Evolutionary conservation across 2,329 filamentous ascomycete genomes (phyloP).

Genomic region (Penicillium expansum): DNA sequence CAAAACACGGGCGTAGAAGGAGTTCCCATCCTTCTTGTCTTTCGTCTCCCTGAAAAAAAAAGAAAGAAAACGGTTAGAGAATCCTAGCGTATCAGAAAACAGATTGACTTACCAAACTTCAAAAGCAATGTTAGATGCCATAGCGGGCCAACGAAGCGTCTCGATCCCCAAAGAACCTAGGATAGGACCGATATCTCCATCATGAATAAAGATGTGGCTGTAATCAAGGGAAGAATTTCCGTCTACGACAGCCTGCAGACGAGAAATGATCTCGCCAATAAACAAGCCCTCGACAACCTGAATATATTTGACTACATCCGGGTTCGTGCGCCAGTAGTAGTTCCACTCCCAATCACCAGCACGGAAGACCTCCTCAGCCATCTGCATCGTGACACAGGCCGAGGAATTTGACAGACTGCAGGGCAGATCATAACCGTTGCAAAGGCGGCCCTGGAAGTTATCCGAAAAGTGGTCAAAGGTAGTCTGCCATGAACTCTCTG

Average conservation of each 20-base stretch:
- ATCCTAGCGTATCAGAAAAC: background rate
- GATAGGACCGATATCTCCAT: slow-evolving; percentile 40
- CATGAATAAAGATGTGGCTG: slow-evolving; percentile 39
- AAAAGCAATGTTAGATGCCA: slow-evolving; percentile 41
- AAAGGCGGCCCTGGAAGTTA: slow-evolving; percentile 42
- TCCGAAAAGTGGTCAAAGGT: slow-evolving; percentile 43
- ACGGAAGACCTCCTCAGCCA: slow-evolving; percentile 40
- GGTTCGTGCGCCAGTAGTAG: slow-evolving; percentile 40
- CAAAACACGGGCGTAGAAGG: slow-evolving; percentile 29
- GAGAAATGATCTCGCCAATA: slow-evolving; percentile 37
- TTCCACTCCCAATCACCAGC: slow-evolving; percentile 45
- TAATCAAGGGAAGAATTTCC: slow-evolving; percentile 28
- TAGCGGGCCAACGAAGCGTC: slow-evolving; percentile 40
- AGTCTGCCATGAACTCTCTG: slow-evolving; percentile 29
- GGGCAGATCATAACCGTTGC: slow-evolving; percentile 40
- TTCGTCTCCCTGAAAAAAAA: slow-evolving; percentile 13
- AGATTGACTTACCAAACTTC: slow-evolving; percentile 35
- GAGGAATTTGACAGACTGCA: slow-evolving; percentile 30
- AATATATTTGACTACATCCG: slow-evolving; percentile 37
- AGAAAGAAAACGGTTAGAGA: too few species aligned
- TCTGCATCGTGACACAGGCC: slow-evolving; percentile 31
- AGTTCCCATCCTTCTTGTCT: background rate
- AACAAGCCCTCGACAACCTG: slow-evolving; percentile 39
- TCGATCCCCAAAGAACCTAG: slow-evolving; percentile 37
- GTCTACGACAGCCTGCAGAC: slow-evolving; percentile 29